Evolutionary conservation across 2,329 filamentous ascomycete species (phyloP).

Genomic region (Ophiobolus disseminans): DNA sequence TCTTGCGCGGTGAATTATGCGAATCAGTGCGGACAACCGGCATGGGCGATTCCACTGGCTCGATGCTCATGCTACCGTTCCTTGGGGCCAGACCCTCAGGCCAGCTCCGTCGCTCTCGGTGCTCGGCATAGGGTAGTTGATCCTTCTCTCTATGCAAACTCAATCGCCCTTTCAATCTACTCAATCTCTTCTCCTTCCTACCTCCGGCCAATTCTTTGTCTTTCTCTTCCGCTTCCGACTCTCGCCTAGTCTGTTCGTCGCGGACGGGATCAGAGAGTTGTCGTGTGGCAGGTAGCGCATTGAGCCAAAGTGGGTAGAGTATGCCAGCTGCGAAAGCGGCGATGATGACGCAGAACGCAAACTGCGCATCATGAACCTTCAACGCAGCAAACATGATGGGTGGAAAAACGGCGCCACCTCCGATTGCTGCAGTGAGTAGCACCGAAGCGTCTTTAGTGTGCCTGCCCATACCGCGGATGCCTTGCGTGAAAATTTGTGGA

Average conservation of each 20-base stretch:
- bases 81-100: constrained; percentile 33
- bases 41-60: constrained; percentile 16
- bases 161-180: constrained; percentile 30
- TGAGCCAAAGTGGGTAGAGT: constrained; percentile 63
- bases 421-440: constrained; percentile 61
- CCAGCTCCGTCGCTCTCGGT: constrained; percentile 42
- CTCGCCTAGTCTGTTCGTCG: constrained; percentile 38
- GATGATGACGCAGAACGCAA: constrained; percentile 61
- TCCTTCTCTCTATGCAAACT: constrained; percentile 27
- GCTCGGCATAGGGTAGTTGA: constrained; percentile 36
- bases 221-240: constrained; percentile 32
- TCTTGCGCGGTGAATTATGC: constrained; percentile 6
- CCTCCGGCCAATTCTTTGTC: constrained; percentile 24
- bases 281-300: constrained; percentile 55
- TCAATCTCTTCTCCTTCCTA: constrained; percentile 29
- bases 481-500: constrained; percentile 64
- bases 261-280: constrained; percentile 59
- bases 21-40: constrained; percentile 6
- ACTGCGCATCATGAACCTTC: constrained; percentile 50
- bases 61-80: constrained; percentile 20
- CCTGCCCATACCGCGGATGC: constrained; percentile 63
- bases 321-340: constrained; percentile 60
- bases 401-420: constrained; percentile 63
- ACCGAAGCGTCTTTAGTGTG: constrained; percentile 65
- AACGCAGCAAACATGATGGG: constrained; percentile 60